These are phyloP conservation scores for Penicillium bialowiezense DNA, from an alignment of 495 filamentous ascomycete genomes.

Conservation along the genomic window DNA sequence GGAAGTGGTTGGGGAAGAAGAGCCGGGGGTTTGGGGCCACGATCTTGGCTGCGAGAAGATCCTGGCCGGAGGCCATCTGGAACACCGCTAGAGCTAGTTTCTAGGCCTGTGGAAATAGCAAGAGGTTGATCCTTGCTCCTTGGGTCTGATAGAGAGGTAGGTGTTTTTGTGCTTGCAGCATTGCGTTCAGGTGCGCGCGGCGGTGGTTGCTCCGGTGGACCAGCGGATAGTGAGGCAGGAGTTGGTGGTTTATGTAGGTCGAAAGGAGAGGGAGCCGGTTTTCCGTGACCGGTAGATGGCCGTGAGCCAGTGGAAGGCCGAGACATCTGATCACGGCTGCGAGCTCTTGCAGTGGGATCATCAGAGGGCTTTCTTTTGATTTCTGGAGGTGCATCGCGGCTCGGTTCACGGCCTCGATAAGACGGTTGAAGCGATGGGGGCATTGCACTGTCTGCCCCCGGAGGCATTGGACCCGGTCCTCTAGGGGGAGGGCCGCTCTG, in stretches of 20 bases:
- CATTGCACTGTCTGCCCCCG: conserved; percentile 27
- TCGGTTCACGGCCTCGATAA: conserved; percentile 29
- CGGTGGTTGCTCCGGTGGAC: conserved; percentile 27
- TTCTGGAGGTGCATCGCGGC: conserved; percentile 38
- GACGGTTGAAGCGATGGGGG: conserved; percentile 33
- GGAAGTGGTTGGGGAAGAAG: conserved; percentile 13
- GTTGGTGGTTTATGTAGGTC: conserved; percentile 5
- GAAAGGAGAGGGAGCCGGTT: conserved; percentile 22
- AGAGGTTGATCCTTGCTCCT: conserved; percentile 24
- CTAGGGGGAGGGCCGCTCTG: conserved; percentile 32
- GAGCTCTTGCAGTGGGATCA: conserved; percentile 38
- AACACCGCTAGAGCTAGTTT: conserved; percentile 11
- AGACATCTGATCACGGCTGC: conserved; percentile 46
- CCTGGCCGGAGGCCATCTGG: conserved; percentile 23
- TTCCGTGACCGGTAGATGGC: conserved; percentile 23
- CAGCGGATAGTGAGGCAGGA: conserved; percentile 5
- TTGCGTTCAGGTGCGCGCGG: conserved; percentile 26
- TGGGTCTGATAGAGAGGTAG: conserved; percentile 21
- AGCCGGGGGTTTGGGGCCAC: conserved; percentile 13
- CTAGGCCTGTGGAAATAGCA: conserved; percentile 15
- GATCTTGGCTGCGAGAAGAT: conserved; percentile 30
- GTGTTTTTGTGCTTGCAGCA: conserved; percentile 18
- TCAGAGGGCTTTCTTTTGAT: conserved; percentile 37
- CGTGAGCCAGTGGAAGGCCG: conserved; percentile 37
- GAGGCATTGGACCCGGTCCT: conserved; percentile 28